Base-by-base conservation (phyloP, 805 yeast species). In the Blastobotrys americana region DNA sequence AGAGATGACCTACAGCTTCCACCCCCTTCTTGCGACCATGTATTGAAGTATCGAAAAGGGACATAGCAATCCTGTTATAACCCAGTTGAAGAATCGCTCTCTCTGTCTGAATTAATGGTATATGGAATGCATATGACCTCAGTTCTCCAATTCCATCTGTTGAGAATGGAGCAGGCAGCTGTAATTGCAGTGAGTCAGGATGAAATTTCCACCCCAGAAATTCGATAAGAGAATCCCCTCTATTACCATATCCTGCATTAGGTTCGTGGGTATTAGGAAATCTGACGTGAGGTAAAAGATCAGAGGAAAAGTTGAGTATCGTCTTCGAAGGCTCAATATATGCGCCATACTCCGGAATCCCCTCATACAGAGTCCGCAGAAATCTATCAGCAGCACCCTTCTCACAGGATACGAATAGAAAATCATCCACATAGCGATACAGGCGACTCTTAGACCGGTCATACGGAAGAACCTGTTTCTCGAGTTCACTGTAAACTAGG, bases 391-490 rank as follows among this genome's bases (percentile, higher is more conserved):
- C 69, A 8, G 58, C 54, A 0, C 46, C 42, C 8, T 53, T 21
- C 28, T 68, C 57, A 0, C 77, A 67, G 0, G 93, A 73, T 0
- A 89, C 62, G n/a, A 86, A 68, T 21, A 89, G 58, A 55, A 89
- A 89, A 59, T 89, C 97, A 63, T 89, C 97, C 0, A 87, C 95
- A 17, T 85, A 60, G 43, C 96, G 64, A 5, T 86, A 45, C 2
- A 86, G 58, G 2, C 72, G 47, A 13, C 72, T 62, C 2, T 61
- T 49, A 28, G n/a, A 59, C 57, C 36, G 19, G 55, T 5, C 51
- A 40, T 43, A 67, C 58, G 10, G 56, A 18, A 68, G 65, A 52
- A 54, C 53, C 39, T 51, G 48, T 2, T 51, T 50, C 8, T 83
- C 71, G 23, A 89, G 57, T 1, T 72, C 68, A 55, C 83, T 87